phyloP scores from a whole-genome alignment of 2,329 filamentous ascomycete species.

The Colletotrichum musicola region DNA sequence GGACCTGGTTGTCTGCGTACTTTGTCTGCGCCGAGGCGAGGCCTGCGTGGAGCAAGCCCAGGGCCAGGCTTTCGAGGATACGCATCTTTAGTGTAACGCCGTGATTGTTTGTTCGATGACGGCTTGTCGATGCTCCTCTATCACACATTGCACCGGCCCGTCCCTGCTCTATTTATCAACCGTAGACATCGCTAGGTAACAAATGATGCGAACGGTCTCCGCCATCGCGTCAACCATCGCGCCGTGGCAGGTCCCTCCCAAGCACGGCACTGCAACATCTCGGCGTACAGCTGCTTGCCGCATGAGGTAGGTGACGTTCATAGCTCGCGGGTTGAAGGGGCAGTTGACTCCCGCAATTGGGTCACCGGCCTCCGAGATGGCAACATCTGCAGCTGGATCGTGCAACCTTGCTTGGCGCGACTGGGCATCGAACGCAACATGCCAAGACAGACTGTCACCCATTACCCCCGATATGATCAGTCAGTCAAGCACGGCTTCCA shows the following conservation, averaged over 20 bases:
- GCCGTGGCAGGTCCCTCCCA: constrained; percentile 12
- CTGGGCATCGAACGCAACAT: neutral
- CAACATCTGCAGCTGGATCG: constrained; percentile 1
- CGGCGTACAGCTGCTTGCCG: constrained; percentile 3
- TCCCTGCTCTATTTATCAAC: neutral
- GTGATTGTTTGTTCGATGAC: no score
- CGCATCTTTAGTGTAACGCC: neutral
- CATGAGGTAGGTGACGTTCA: neutral
- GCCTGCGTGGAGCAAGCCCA: neutral
- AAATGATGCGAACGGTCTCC: constrained; percentile 14
- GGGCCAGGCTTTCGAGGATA: neutral
- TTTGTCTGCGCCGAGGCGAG: constrained; percentile 13
- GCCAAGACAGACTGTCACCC: no score
- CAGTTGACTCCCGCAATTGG: neutral
- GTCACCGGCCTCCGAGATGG: neutral
- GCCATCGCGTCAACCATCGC: constrained; percentile 19
- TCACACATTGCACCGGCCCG: no score
- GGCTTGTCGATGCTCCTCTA: no score
- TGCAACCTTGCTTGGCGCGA: neutral
- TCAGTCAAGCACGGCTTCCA: no score
- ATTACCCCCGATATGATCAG: no score
- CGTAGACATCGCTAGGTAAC: neutral
- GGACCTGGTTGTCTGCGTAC: constrained; percentile 24
- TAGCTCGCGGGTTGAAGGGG: neutral
- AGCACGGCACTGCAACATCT: constrained; percentile 10